Evolutionary conservation across 257 asterid species (phyloP).

Genomic region (Echium plantagineum): DNA sequence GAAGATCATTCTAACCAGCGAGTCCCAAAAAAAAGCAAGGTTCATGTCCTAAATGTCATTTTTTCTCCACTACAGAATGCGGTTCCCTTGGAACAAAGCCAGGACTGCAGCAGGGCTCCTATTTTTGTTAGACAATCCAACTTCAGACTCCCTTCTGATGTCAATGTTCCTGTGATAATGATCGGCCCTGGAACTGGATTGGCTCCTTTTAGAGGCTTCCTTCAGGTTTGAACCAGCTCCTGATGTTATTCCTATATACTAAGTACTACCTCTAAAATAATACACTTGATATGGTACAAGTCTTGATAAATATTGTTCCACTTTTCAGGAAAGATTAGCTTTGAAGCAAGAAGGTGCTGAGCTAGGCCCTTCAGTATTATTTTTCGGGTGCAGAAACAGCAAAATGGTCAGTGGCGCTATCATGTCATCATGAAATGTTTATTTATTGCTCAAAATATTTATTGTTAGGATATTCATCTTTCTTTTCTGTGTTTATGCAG

Average conservation of each 20-base stretch:
- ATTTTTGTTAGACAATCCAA: slow-evolving; percentile 78
- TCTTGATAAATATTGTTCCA: background rate
- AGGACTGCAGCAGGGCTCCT: slow-evolving; percentile 73
- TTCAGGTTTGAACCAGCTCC: slow-evolving; percentile 53
- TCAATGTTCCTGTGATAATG: slow-evolving; percentile 79
- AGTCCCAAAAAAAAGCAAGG: too few relatives aligned
- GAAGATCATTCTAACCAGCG: too few relatives aligned
- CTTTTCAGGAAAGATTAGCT: slow-evolving; percentile 89
- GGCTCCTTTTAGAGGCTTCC: slow-evolving; percentile 98
- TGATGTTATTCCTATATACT: background rate
- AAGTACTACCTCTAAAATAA: background rate
- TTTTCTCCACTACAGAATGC: slow-evolving; percentile 51
- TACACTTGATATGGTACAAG: slow-evolving; percentile 1
- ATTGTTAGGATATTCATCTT: background rate
- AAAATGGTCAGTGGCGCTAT: slow-evolving; percentile 49
- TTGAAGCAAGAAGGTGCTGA: slow-evolving; percentile 79
- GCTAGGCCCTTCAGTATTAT: slow-evolving; percentile 78
- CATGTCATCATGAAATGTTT: background rate
- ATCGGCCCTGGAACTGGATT: slow-evolving; percentile 98
- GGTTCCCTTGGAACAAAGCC: slow-evolving; percentile 57
- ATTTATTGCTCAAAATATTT: background rate
- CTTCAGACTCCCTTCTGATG: slow-evolving; percentile 82
- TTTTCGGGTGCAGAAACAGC: slow-evolving; percentile 91
- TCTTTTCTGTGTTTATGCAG: slow-evolving; percentile 22
- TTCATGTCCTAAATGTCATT: background rate